These are phyloP conservation scores for Melanopsichium pennsylvanicum DNA, from an alignment of 1,284 basidiomycete genomes.

Conservation along the genomic window DNA sequence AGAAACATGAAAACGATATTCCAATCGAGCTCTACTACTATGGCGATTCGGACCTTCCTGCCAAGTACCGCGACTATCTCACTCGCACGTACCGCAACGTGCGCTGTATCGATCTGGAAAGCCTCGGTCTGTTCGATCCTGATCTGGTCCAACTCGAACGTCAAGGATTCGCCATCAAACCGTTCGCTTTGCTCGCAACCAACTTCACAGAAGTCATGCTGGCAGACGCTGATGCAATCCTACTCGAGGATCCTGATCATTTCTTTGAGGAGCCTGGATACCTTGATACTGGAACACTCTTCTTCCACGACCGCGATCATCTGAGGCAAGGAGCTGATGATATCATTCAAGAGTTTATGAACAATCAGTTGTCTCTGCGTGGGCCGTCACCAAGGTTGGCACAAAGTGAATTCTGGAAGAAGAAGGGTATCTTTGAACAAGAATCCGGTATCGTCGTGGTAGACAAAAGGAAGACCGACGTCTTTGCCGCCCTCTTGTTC, in stretches of 20 bases:
- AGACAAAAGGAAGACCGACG: constrained; percentile 41
- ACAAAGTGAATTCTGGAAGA: constrained; percentile 40
- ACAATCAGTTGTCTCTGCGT: constrained; percentile 33
- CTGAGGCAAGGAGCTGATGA: constrained; percentile 28
- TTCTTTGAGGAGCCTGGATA: constrained; percentile 47
- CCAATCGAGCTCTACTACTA: constrained; percentile 52
- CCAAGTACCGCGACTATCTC: constrained; percentile 41
- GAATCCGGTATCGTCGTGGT: constrained; percentile 49
- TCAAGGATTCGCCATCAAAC: constrained; percentile 49
- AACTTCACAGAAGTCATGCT: constrained; percentile 52
- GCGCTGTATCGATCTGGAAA: constrained; percentile 37
- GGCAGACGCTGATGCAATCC: constrained; percentile 44
- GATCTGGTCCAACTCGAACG: constrained; percentile 40
- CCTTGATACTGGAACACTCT: constrained; percentile 47
- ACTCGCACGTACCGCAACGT: constrained; percentile 36
- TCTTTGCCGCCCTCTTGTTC: constrained; percentile 45
- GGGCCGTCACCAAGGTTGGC: constrained; percentile 35
- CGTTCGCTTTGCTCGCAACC: constrained; percentile 44
- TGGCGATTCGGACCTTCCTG: constrained; percentile 47
- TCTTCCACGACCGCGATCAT: constrained; percentile 51
- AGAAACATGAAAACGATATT: constrained; percentile 37
- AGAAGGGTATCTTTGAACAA: constrained; percentile 48
- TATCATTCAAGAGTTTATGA: constrained; percentile 45
- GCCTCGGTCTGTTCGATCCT: constrained; percentile 38
- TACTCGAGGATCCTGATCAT: constrained; percentile 35